These are phyloP conservation scores for Lachancea sp. DNA, from an alignment of 805 yeast species.

Conservation along the genomic window DNA sequence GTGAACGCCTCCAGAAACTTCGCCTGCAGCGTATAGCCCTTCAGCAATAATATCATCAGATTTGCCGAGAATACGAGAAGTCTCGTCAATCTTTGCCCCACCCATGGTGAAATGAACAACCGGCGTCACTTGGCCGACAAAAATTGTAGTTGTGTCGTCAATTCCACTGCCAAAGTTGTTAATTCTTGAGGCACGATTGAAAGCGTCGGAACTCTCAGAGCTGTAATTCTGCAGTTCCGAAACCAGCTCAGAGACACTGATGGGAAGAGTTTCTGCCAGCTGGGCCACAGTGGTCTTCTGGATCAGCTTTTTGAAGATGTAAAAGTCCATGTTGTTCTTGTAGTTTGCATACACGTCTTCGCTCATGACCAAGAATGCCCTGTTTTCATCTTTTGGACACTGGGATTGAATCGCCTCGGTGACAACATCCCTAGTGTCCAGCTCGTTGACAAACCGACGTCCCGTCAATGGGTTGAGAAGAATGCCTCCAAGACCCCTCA, in stretches of 20 bases:
- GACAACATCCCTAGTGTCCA: slow-evolving; percentile 48
- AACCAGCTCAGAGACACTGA: slow-evolving; percentile 20
- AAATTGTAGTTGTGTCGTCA: slow-evolving; percentile 29
- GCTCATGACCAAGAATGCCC: slow-evolving; percentile 36
- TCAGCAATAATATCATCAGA: slow-evolving; percentile 31
- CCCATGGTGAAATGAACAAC: slow-evolving; percentile 66
- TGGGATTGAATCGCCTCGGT: slow-evolving; percentile 37
- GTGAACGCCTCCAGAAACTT: slow-evolving; percentile 63
- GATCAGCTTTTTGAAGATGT: slow-evolving; percentile 36
- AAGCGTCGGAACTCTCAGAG: slow-evolving; percentile 27
- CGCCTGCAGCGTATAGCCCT: slow-evolving; percentile 60
- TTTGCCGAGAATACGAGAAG: slow-evolving; percentile 38
- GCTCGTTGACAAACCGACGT: slow-evolving; percentile 48
- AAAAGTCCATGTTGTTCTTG: slow-evolving; percentile 46
- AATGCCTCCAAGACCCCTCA: slow-evolving; percentile 56
- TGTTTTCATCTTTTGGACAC: slow-evolving; percentile 26
- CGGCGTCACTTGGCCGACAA: slow-evolving; percentile 50
- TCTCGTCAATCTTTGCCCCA: slow-evolving; percentile 50
- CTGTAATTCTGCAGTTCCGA: slow-evolving; percentile 21
- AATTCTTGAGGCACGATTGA: slow-evolving; percentile 32
- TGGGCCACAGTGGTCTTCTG: slow-evolving; percentile 27
- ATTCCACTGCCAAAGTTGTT: slow-evolving; percentile 29
- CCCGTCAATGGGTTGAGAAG: slow-evolving; percentile 41
- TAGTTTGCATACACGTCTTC: slow-evolving; percentile 41
- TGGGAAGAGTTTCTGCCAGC: slow-evolving; percentile 26